Evolutionary conservation across 2,329 filamentous ascomycete species (phyloP), one percentile per base, ranked within the genome.

Genomic region (Claviceps sp.): DNA sequence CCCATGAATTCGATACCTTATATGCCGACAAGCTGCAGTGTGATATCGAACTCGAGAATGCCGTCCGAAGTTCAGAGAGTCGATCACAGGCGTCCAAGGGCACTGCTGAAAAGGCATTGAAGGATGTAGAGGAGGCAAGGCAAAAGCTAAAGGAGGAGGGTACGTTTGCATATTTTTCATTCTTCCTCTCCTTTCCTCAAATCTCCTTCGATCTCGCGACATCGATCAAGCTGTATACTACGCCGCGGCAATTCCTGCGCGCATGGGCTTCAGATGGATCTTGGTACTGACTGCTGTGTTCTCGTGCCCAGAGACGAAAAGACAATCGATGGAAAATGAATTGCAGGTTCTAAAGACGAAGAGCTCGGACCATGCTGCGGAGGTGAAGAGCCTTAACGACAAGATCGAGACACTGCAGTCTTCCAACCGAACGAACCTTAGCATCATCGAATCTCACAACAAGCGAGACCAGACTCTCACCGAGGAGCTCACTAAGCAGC

Each of bases 11-110:
- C 61, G 88, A 95, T 64, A 78, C 82, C 41, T 71, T 95, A 42
- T 88, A 85, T 60, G 84, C 91, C 9, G 87, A 95, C 58, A 97
- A 96, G 70, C 77, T 96, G 45, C 84, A 88, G 59, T 74, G 87
- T 46, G 88, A 95, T 61, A 93, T 98, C 45, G 90, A 97, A 72
- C 78, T 97, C 7, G 93, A 98, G 67, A 93, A 88, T 67, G 85
- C 85, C 18, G 84, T 95, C 47, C 84, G 89, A 60, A 86, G 80
- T 58, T 84, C 85, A 54, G 91, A 97, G 64, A 82, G 85, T 24
- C 86, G 89, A 67, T 83, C 84, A 58, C 88, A 91, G 63, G 80
- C 83, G 8, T 81, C 93, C 65, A 95, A 93, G 69, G 76, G 79
- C 5, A 86, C 85, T 1, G 79, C 88, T 45, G 88, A 94, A 56